These are phyloP conservation scores for Capsella rubella DNA, from an alignment of 441 rosid genomes.

Conservation along the genomic window DNA sequence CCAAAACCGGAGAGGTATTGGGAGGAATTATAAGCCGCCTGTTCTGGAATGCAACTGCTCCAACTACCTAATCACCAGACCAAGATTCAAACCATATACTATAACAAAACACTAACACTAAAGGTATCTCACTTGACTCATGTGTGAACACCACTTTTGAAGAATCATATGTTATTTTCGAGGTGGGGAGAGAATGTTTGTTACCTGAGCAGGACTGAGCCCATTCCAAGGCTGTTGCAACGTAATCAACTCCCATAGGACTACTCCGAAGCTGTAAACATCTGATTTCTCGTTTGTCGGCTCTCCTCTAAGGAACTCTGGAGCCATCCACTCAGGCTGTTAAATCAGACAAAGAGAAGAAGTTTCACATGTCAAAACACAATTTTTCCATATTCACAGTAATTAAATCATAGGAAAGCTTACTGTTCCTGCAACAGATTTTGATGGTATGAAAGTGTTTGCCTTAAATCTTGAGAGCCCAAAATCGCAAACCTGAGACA, in stretches of 20 bases:
- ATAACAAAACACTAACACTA: neutral
- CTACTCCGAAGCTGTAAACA: constrained; percentile 91
- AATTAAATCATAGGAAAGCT: constrained; percentile 41
- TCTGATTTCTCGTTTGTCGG: constrained; percentile 98
- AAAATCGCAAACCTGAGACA: constrained; percentile 85
- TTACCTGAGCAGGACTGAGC: constrained; percentile 94
- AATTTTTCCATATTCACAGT: neutral
- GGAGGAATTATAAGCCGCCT: constrained; percentile 84
- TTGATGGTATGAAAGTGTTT: constrained; percentile 88
- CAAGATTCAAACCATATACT: constrained; percentile 12
- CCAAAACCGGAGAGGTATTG: constrained; percentile 71
- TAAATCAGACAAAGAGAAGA: constrained; percentile 55
- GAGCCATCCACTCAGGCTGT: constrained; percentile 99
- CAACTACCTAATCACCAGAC: constrained; percentile 73
- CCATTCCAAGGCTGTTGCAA: constrained; percentile 97
- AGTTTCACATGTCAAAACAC: constrained; percentile 34
- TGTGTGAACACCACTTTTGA: neutral
- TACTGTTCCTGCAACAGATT: constrained; percentile 98
- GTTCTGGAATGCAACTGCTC: constrained; percentile 98
- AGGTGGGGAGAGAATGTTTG: neutral
- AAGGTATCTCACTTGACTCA: neutral
- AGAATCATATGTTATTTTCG: neutral
- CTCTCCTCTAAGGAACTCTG: constrained; percentile 98
- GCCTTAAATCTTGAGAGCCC: constrained; percentile 97
- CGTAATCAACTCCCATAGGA: constrained; percentile 90